Base-by-base conservation (phyloP, 352 stramenopile genomes). In the Pythium graminicola region DNA sequence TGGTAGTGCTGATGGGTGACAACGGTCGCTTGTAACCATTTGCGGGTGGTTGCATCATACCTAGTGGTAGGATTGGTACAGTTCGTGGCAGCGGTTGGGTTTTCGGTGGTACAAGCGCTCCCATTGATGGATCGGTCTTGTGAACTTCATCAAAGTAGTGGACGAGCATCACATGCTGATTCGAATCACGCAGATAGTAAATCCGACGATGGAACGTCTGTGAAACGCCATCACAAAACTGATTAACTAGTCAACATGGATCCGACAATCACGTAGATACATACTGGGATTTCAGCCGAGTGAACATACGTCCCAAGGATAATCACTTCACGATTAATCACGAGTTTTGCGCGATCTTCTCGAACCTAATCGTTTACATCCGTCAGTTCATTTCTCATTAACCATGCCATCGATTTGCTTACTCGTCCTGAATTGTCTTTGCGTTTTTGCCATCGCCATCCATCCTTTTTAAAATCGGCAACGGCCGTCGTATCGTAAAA, bases 101-200 rank as follows among this genome's bases (percentile, higher is more conserved):
- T 9, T 28, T 50, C 13, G 57, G 44, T 23, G 57, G 46, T n/a
- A 66, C 36, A 19, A 66, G 38, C 31, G 47, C 40, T 2, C 45
- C 58, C 58, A 67, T 67, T 3, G 29, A 26, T 3, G 59, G 59
- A 17, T 67, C 52, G 29, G 31, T 50, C 60, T 87, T 91, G 57
- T 85, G 67, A 4, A 67, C 55, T 64, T 92, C 80, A 31, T 93
- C 78, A 62, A 93, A 87, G 66, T 93, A 93, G 50, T 93, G 83
- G 3, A 93, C 83, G n/a, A 93, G 77, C 19, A 93, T 72, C 29
- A 91, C 70, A 28, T 72, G 67, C 19, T 82, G 66, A 10, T 83
- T 69, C 2, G 67, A 74, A 52, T 89, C 78, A 26, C 83, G 78
- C 36, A 93, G 54, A 8, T 69, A 76, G 53, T 93, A 93, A 57